Conservation (phyloP, 2,329 filamentous ascomycete species). For the Cordyceps cicadae region DNA sequence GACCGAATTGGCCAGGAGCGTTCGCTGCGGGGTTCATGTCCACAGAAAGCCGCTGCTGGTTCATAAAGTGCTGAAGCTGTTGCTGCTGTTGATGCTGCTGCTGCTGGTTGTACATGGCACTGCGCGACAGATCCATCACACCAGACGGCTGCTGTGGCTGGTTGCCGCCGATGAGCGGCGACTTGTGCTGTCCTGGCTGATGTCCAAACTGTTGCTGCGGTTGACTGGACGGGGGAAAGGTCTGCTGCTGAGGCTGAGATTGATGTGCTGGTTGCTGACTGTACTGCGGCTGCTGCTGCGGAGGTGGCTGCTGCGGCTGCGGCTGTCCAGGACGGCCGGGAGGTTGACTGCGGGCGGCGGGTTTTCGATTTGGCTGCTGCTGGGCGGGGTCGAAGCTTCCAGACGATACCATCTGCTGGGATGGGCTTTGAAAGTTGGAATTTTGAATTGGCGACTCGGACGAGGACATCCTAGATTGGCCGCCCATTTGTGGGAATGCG, state of each 20-base stretch:
- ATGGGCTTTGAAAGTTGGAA: slow-evolving; percentile 4
- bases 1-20: neutral
- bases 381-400: neutral
- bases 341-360: neutral
- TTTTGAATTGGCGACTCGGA: slow-evolving; percentile 9
- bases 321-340: neutral
- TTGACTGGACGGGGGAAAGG: neutral
- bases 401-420: slow-evolving; percentile 6
- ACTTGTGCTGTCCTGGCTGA: slow-evolving; percentile 7
- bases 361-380: neutral
- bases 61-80: slow-evolving; percentile 12
- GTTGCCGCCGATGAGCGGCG: slow-evolving; percentile 4
- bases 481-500: neutral
- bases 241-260: neutral
- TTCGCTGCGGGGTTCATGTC: slow-evolving; percentile 3
- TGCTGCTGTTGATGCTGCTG: slow-evolving; percentile 10
- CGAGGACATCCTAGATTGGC: slow-evolving; percentile 1
- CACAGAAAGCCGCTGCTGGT: slow-evolving; percentile 8
- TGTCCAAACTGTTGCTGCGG: slow-evolving; percentile 3
- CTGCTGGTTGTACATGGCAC: slow-evolving; percentile 8
- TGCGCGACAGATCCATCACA: slow-evolving; percentile 9
- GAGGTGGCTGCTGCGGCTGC: slow-evolving; percentile 1
- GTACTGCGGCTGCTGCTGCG: neutral
- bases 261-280: slow-evolving; percentile 1
- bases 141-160: slow-evolving; percentile 2